These are phyloP conservation scores for Candida loeiensis DNA, from an alignment of 805 yeast species.

Conservation along the genomic window DNA sequence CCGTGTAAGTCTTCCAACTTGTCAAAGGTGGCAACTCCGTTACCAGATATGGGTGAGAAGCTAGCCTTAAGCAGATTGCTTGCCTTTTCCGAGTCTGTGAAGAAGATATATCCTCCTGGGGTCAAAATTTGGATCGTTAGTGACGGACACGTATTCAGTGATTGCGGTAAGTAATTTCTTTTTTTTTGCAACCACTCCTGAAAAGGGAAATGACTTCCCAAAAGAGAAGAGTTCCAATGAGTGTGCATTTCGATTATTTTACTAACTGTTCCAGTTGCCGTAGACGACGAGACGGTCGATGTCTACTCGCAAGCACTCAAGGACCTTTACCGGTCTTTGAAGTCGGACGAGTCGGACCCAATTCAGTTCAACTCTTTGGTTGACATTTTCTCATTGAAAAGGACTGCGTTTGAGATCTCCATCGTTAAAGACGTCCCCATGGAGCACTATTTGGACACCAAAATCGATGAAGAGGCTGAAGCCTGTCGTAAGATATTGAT, in stretches of 20 bases:
- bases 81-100: conserved; percentile 26
- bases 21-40: conserved; percentile 45
- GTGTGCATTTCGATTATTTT: conserved; percentile 4
- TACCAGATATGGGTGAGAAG: conserved; percentile 53
- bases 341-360: conserved; percentile 26
- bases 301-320: conserved; percentile 44
- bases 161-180: conserved; percentile 32
- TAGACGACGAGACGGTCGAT: conserved; percentile 53
- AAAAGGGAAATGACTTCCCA: too few relatives aligned
- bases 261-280: conserved; percentile 40
- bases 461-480: conserved; percentile 32
- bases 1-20: conserved; percentile 62
- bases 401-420: conserved; percentile 13
- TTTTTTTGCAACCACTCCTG: conserved; percentile 4
- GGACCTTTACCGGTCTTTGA: conserved; percentile 36
- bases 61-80: conserved; percentile 32
- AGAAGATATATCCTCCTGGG: conserved; percentile 50
- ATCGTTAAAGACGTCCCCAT: conserved; percentile 21
- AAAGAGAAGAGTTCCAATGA: conserved; percentile 3
- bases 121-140: conserved; percentile 54
- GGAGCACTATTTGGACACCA: conserved; percentile 32
- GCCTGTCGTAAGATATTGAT: conserved; percentile 34
- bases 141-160: conserved; percentile 65
- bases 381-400: conserved; percentile 29
- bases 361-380: conserved; percentile 34